phyloP scores from a whole-genome alignment of 78 protist species.

The Isochrysis galbana region DNA sequence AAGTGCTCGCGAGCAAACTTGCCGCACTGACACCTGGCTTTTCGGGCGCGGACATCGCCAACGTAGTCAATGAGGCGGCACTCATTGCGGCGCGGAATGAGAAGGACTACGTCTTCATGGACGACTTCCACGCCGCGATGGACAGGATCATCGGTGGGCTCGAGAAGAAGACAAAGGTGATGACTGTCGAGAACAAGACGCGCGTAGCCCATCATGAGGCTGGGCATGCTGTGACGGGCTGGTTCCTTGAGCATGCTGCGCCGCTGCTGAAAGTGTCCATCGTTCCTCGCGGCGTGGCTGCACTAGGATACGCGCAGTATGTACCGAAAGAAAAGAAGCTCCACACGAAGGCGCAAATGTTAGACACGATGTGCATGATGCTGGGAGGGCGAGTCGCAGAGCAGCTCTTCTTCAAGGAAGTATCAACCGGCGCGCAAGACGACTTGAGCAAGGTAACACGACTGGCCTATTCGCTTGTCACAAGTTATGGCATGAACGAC shows the following conservation, averaged over 20 bases:
- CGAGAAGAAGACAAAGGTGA: conserved; percentile 49
- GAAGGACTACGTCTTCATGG: conserved; percentile 48
- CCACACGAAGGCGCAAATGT: conserved; percentile 72
- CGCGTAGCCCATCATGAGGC: conserved; percentile 98
- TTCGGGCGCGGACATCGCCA: conserved; percentile 94
- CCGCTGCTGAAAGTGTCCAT: conserved; percentile 95
- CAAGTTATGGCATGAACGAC: conserved; percentile 80
- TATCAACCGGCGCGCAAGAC: conserved; percentile 59
- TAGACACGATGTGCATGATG: conserved; percentile 79
- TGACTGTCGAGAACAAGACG: conserved; percentile 70
- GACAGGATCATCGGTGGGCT: conserved; percentile 95
- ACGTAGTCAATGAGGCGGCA: conserved; percentile 88
- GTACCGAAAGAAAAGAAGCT: conserved; percentile 88
- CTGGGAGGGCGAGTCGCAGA: conserved; percentile 41
- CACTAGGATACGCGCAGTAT: conserved; percentile 90
- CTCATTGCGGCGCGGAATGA: conserved; percentile 55
- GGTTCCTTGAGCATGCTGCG: conserved; percentile 94
- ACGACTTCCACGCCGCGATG: conserved; percentile 89
- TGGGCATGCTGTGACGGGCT: conserved; percentile 96
- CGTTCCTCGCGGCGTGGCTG: conserved; percentile 93
- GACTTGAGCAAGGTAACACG: conserved; percentile 85
- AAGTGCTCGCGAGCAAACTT: conserved; percentile 33
- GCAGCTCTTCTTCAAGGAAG: background rate
- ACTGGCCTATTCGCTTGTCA: conserved; percentile 72
- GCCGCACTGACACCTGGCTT: conserved; percentile 71